Base-by-base conservation (phyloP, 2,329 filamentous ascomycete genomes). In the Hypocreales sp. region DNA sequence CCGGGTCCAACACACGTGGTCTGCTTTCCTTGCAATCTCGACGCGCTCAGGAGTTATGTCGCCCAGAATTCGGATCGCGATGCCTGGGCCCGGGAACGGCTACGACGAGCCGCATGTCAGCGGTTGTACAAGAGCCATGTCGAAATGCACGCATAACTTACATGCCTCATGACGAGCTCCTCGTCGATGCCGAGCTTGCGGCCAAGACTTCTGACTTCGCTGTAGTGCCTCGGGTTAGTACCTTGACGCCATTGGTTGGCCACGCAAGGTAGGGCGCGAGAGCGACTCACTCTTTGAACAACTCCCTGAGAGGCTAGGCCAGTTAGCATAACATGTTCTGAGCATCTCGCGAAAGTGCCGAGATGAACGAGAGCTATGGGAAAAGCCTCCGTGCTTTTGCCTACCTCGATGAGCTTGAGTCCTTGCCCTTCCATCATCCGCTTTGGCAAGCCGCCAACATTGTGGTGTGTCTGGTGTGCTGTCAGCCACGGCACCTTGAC, bases 11-110 rank as follows among this genome's bases (percentile, higher is more conserved):
- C 14, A n/a, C 11, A 15, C 25, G 44, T 71, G 46, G 42, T 86
- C 81, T 2, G 79, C 80, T 46, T 79, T 61, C n/a, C 80, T 60
- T 3, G 72, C 81, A 36, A 92, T 90, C 30, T 72, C 70, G 11
- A 93, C 77, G 22, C 78, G 70, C 46, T 86, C 79, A 3, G 63
- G 65, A 2, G 81, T 92, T 10, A 93, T 75, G 40, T 92, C 84
- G 20, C 86, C 86, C 1, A 93, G 60, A 33, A 93, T 77, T 28
- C 81, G 67, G 39, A 90, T 79, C 10, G 69, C 82, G 34, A 92
- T 72, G 27, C 55, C 67, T 0, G 61, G 77, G 22, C 79, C 32
- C 14, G 27, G 27, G 20, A 31, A 33, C 5, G 25, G 31, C 14
- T 28, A 17, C 11, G 4, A 20, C 7, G 5, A 15, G 17, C 4